These are phyloP conservation scores for Aspergillus piperis DNA, from an alignment of 2,329 filamentous ascomycete species.

Conservation along the genomic window DNA sequence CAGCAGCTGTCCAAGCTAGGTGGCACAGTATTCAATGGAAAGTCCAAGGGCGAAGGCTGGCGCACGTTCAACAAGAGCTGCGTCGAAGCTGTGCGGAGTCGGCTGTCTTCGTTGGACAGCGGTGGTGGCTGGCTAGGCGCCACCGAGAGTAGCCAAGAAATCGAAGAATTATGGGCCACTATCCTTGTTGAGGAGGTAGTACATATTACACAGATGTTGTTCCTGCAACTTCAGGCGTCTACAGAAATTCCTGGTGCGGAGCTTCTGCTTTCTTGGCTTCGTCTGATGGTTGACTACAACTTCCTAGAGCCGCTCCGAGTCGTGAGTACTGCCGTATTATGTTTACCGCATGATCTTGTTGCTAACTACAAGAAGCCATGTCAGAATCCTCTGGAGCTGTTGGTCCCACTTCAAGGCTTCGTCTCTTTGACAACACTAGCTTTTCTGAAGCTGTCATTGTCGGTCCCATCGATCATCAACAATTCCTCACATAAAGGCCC, in stretches of 20 bases:
- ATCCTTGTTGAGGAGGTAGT: constrained; percentile 69
- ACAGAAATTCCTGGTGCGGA: constrained; percentile 59
- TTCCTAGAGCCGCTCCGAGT: constrained; percentile 69
- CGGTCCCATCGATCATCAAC: constrained; percentile 55
- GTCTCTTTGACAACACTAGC: constrained; percentile 70
- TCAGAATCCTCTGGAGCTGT: constrained; percentile 39
- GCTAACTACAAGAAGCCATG: constrained; percentile 37
- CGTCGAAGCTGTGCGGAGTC: constrained; percentile 37
- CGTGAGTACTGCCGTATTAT: constrained; percentile 45
- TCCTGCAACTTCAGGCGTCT: constrained; percentile 66
- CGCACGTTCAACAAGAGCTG: constrained; percentile 34
- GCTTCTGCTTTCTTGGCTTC: constrained; percentile 70
- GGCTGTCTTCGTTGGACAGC: constrained; percentile 35
- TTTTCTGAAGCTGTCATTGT: constrained; percentile 68
- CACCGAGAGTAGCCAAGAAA: constrained; percentile 55
- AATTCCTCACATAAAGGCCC: constrained; percentile 22
- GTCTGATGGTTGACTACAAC: constrained; percentile 65
- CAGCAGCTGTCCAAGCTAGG: constrained; percentile 29
- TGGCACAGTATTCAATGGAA: constrained; percentile 32
- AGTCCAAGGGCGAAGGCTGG: constrained; percentile 28
- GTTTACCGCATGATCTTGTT: constrained; percentile 11
- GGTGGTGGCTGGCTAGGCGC: constrained; percentile 50
- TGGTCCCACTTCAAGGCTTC: constrained; percentile 67
- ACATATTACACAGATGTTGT: constrained; percentile 72
- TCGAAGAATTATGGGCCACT: constrained; percentile 63